Percentiles rank a stretch among this genome's conserved stretches.
Evolutionary conservation across 495 filamentous ascomycete species (phyloP).

Genomic region (Penicillium fimorum): DNA sequence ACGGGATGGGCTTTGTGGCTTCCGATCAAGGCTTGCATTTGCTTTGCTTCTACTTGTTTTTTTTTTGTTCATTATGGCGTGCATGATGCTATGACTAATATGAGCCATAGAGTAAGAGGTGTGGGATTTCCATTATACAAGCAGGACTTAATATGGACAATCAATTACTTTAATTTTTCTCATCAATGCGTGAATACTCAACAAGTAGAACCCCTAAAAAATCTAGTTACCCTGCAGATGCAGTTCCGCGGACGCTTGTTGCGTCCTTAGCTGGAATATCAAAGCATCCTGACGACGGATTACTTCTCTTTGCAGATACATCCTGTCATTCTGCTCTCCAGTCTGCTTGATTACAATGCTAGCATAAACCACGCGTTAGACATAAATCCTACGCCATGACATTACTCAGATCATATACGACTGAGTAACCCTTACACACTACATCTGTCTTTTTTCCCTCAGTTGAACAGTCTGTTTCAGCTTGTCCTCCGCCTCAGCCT

Average conservation of each 20-base stretch:
- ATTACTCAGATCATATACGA: neutral
- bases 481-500: neutral
- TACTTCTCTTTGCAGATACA: neutral
- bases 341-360: neutral
- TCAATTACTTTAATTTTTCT: slow-evolving; percentile 1
- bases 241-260: too few relatives aligned
- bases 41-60: slow-evolving; percentile 6
- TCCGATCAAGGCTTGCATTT: neutral
- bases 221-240: too few relatives aligned
- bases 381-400: too few relatives aligned
- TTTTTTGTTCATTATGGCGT: slow-evolving; percentile 1
- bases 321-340: neutral
- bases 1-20: neutral
- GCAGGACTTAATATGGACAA: slow-evolving; percentile 13
- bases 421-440: neutral
- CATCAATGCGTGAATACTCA: too few relatives aligned
- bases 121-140: slow-evolving; percentile 8
- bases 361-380: neutral
- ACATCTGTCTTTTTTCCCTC: neutral
- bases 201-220: too few relatives aligned
- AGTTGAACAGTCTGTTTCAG: neutral
- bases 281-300: neutral
- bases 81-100: slow-evolving; percentile 9
- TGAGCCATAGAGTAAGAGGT: slow-evolving; percentile 4
- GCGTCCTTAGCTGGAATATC: neutral